Base-by-base conservation (phyloP, 1,284 basidiomycete genomes). In the Takashimella tepidaria region DNA sequence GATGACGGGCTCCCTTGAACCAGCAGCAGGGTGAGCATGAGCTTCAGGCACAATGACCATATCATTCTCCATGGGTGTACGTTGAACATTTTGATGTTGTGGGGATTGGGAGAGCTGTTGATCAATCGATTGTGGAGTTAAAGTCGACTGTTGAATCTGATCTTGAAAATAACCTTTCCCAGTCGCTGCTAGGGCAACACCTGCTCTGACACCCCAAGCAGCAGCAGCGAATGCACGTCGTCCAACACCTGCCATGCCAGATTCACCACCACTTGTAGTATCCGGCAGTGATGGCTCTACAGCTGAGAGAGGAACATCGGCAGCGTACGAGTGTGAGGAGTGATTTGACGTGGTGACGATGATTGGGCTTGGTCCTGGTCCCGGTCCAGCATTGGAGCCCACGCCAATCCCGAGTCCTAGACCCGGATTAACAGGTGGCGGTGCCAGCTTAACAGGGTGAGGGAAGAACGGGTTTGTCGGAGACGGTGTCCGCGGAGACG, bases 181-280 rank as follows among this genome's bases (percentile, higher is more conserved):
- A 13, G 45, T 27, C 4, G 49, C 41, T 4, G 55, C 67, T 21
- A 73, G 54, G 2, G 64, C 61, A 2, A 72, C 64, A 19, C 70
- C 70, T 1, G 68, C 68, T 27, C 67, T 60, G 1, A 72, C 68
- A n/a, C 67, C 66, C 73, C 73, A 75, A 3, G 87, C 85, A 6
- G 83, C 88, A 6, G 89, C 87, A 1, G 85, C 86, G 59, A 92
- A 92, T 0, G 87, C 89, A 57, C 89, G 78, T 56, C 89, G 77
- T 4, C 89, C 89, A 2, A 92, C 89, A 16, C 89, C 89, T 0
- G 89, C 89, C 89, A 92, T 92, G 0, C 89, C 89, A 5, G 88
- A 88, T 57, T 81, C 84, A 2, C 88, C 89, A 3, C 88, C 89
- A 8, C 69, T 81, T 63, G 84, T 83, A 13, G 88, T 89, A 65